Evolutionary conservation across 2,329 filamentous ascomycete species (phyloP).

Genomic region (Diaporthe sp.): DNA sequence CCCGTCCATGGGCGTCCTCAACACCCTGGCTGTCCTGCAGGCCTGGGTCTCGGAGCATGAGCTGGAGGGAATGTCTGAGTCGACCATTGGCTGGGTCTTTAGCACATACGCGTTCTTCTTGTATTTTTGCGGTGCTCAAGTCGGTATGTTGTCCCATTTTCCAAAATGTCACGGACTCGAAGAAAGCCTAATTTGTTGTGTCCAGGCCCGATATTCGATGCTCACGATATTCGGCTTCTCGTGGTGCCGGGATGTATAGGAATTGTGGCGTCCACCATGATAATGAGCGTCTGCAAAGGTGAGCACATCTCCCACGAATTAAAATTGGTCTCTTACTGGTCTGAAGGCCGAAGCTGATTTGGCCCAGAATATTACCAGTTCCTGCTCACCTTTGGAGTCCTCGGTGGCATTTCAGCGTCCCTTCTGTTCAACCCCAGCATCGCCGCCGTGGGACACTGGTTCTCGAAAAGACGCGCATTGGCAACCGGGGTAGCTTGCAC

Average conservation of each 20-base stretch:
- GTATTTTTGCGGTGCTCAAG: constrained; percentile 75
- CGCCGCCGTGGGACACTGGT: constrained; percentile 85
- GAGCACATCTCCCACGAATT: constrained; percentile 40
- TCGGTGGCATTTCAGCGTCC: constrained; percentile 79
- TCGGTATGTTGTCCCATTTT: not conserved
- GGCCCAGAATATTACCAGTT: constrained; percentile 81
- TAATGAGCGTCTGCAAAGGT: constrained; percentile 78
- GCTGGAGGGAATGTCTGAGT: constrained; percentile 73
- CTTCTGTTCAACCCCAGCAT: constrained; percentile 88
- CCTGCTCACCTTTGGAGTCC: constrained; percentile 80
- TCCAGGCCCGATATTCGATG: constrained; percentile 89
- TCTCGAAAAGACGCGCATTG: constrained; percentile 77
- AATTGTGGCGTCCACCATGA: constrained; percentile 71
- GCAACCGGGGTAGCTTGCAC: constrained; percentile 86
- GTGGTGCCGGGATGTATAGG: constrained; percentile 74
- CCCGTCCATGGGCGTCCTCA: constrained; percentile 82
- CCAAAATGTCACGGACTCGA: not conserved
- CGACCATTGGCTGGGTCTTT: constrained; percentile 88
- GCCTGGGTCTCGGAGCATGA: constrained; percentile 81
- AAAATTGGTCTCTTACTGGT: accelerated
- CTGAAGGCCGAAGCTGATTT: not conserved
- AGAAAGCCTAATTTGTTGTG: constrained; percentile 61
- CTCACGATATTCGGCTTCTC: constrained; percentile 81
- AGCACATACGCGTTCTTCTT: constrained; percentile 84
- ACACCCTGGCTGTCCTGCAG: constrained; percentile 83